These are phyloP conservation scores for Gracilaria vermiculophylla DNA, from an alignment of 23 red algal genomes.

Conservation along the genomic window DNA sequence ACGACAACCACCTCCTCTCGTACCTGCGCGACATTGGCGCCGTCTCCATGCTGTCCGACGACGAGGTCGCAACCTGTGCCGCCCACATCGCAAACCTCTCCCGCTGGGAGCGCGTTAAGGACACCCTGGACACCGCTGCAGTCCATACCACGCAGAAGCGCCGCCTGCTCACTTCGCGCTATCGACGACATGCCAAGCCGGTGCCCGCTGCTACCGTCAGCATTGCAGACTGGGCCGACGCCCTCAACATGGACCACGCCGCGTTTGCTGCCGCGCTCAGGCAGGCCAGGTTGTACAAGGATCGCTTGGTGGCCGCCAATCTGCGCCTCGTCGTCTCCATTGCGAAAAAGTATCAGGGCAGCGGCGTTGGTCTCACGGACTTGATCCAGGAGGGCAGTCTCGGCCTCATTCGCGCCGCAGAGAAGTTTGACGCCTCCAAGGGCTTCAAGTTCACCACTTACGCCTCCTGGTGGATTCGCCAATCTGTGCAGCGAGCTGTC, in stretches of 20 bases:
- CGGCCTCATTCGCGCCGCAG: constrained; percentile 86
- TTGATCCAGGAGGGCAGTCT: constrained; percentile 89
- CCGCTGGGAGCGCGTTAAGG: constrained; percentile 50
- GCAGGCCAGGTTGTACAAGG: constrained; percentile 42
- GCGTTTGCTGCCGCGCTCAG: constrained; percentile 43
- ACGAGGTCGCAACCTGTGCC: constrained; percentile 62
- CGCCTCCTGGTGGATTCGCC: constrained; percentile 94
- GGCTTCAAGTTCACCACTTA: constrained; percentile 94
- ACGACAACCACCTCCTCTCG: constrained; percentile 39
- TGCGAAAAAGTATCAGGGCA: constrained; percentile 79
- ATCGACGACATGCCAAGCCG: constrained; percentile 8
- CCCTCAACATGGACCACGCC: constrained; percentile 23
- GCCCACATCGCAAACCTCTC: constrained; percentile 59
- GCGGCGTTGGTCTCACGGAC: constrained; percentile 65
- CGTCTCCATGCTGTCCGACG: constrained; percentile 54
- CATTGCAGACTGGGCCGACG: constrained; percentile 77
- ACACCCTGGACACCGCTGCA: not conserved
- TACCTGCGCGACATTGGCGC: constrained; percentile 86
- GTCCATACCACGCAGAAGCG: not conserved
- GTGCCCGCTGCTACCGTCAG: constrained; percentile 11
- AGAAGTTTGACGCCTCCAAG: constrained; percentile 88
- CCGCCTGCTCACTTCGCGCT: not conserved
- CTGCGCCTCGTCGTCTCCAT: constrained; percentile 93
- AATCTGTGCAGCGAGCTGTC: constrained; percentile 71
- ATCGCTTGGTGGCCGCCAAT: constrained; percentile 87